A percentile compares a stretch with the other conserved stretches of the same genome.
Conservation (phyloP, 805 yeast species). For the Lipomyces sp. region DNA sequence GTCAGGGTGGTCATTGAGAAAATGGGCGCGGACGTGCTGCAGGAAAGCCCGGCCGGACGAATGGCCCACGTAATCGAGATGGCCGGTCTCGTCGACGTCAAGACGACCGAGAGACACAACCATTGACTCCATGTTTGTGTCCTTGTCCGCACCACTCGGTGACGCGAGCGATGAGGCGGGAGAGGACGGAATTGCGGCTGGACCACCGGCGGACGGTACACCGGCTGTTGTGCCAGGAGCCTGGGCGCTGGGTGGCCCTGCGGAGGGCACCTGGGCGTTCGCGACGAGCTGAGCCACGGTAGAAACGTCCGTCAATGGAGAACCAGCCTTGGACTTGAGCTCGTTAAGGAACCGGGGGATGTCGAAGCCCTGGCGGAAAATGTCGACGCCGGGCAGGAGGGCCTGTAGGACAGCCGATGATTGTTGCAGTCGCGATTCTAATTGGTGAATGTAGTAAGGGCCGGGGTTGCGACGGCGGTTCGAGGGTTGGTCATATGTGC, state of each 20-base stretch:
- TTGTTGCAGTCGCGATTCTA: constrained; percentile 40
- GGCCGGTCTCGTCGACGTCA: constrained; percentile 32
- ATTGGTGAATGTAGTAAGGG: constrained; percentile 35
- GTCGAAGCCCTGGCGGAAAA: constrained; percentile 37
- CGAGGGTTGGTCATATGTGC: constrained; percentile 80
- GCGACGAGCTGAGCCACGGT: constrained; percentile 11
- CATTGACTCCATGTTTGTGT: constrained; percentile 32
- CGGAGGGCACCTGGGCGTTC: constrained; percentile 2
- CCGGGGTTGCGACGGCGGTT: constrained; percentile 45
- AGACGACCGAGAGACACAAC: constrained; percentile 32
- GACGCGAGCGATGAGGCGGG: constrained; percentile 1
- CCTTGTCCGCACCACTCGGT: neutral
- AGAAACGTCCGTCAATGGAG: constrained; percentile 8
- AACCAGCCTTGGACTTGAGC: neutral
- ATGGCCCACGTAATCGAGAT: constrained; percentile 31
- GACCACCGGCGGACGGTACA: neutral
- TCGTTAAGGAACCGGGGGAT: constrained; percentile 32
- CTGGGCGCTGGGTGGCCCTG: neutral
- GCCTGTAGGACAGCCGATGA: constrained; percentile 40
- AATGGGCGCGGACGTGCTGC: constrained; percentile 30
- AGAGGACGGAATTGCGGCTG: neutral
- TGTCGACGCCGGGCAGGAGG: constrained; percentile 44
- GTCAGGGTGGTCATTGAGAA: constrained; percentile 27
- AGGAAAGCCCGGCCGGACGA: constrained; percentile 31
- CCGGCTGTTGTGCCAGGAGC: neutral